Evolutionary conservation across 1,284 basidiomycete genomes (phyloP), one percentile per base, ranked within the genome.

Genomic region (Ustilago trichophora): DNA sequence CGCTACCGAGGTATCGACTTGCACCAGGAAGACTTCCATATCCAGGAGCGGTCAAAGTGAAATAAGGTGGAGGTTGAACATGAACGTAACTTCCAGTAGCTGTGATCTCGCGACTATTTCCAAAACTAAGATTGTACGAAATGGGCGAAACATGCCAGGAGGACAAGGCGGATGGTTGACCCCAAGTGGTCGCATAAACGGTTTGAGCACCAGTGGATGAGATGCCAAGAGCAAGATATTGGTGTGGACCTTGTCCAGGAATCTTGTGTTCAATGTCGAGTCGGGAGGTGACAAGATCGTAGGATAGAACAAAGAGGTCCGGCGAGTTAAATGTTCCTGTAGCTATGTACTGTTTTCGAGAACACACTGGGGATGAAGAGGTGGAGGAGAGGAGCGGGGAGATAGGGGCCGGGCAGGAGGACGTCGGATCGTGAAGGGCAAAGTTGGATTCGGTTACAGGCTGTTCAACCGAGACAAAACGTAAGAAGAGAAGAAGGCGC

Each of bases 101-200:
- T 13, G 72, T 73, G 16, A 66, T 65, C 13, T 13, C n/a, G 3
- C 18, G 19, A 7, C 33, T 10, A 19, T 68, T 68, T 0, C 68
- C 58, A 25, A 56, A 57, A 5, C 4, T 19, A 2, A 68, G 34
- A 7, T 46, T 33, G 10, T 45, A 37, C n/a, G n/a, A n/a, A 15
- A 8, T 13, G 7, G 15, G 22, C 12, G 29, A 27, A 18, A 78
- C 49, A 27, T 56, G 41, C 77, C 77, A 80, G 13, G 73, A 36
- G 18, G 59, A 66, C 0, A 80, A 42, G 10, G 49, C 48, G 3
- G 59, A 51, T 11, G 47, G 27, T 26, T 22, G 6, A 4, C 40
- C 65, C 77, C 77, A 80, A 3, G 72, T 78, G 2, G 77, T 80
- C 0, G 75, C 77, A 47, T 78, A 80, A 5, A 78, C 49, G 2